A percentile compares a stretch with the other conserved stretches of the same genome.
Evolutionary conservation across 176 grass and related monocot species (phyloP).

Genomic region (Dendrocalamus sinicus): DNA sequence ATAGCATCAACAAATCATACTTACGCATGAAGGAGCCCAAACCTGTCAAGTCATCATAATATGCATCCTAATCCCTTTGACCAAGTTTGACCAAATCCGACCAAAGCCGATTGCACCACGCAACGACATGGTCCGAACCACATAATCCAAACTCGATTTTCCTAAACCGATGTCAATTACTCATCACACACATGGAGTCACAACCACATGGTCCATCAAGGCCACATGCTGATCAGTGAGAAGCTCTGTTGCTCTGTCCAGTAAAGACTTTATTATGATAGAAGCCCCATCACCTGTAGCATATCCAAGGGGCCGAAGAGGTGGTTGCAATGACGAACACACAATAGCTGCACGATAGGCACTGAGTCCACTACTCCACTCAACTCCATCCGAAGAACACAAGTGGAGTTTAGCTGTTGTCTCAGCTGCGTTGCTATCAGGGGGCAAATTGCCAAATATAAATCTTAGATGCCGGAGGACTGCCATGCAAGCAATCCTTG

Average conservation of each 20-base stretch:
- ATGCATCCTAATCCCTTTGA: too few species aligned
- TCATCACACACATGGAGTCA: too few species aligned
- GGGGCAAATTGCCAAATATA: constrained; percentile 64
- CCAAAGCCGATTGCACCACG: too few species aligned
- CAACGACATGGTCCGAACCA: too few species aligned
- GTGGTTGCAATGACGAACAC: constrained; percentile 76
- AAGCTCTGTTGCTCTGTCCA: constrained; percentile 67
- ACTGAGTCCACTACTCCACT: constrained; percentile 49
- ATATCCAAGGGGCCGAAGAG: constrained; percentile 72
- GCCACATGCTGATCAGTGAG: constrained; percentile 58
- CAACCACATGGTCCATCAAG: too few species aligned
- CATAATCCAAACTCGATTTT: too few species aligned
- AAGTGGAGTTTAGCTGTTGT: constrained; percentile 52
- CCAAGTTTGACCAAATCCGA: too few species aligned
- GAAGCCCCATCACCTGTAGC: constrained; percentile 73
- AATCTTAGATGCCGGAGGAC: constrained; percentile 77
- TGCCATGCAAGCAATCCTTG: constrained; percentile 79
- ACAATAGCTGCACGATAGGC: constrained; percentile 87
- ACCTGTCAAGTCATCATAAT: too few species aligned
- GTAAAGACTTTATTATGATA: constrained; percentile 69
- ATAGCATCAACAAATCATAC: too few species aligned
- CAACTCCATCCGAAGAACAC: constrained; percentile 65
- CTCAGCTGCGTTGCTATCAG: constrained; percentile 50
- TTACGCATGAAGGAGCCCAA: too few species aligned
- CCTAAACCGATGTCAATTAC: too few species aligned